Evolutionary conservation across 805 yeast genomes (phyloP).

Genomic region (Candida ascalaphidarum): DNA sequence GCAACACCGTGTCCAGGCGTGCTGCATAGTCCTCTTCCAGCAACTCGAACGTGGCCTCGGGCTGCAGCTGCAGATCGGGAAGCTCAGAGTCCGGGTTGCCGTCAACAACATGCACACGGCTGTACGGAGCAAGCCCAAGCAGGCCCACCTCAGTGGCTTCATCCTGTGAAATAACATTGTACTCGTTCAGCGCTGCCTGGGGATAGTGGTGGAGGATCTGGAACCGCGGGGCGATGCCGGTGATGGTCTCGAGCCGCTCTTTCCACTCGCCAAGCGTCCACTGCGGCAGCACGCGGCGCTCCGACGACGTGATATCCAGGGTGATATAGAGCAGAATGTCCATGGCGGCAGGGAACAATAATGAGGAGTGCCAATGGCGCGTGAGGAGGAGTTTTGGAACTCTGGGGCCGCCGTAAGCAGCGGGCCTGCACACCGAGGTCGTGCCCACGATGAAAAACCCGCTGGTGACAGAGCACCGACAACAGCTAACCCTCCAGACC

Average conservation of each 20-base stretch:
- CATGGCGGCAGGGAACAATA: constrained; percentile 5
- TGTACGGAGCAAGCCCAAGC: constrained; percentile 25
- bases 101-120: constrained; percentile 53
- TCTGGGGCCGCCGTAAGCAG: too few species aligned
- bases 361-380: background rate
- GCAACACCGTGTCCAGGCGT: constrained; percentile 54
- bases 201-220: constrained; percentile 46
- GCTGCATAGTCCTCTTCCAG: constrained; percentile 55
- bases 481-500: too few species aligned
- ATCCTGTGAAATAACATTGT: constrained; percentile 13
- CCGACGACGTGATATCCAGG: constrained; percentile 61
- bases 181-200: constrained; percentile 26
- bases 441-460: too few species aligned
- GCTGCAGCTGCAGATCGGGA: constrained; percentile 18
- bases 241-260: constrained; percentile 51
- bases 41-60: constrained; percentile 29
- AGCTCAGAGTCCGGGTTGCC: constrained; percentile 44
- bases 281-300: constrained; percentile 51
- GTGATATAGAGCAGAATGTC: constrained; percentile 52
- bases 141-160: constrained; percentile 11
- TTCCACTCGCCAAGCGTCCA: constrained; percentile 54
- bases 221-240: constrained; percentile 59
- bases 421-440: too few species aligned
- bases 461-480: too few species aligned
- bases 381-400: too few species aligned